A percentile compares a stretch with the other conserved stretches of the same genome.
Evolutionary conservation across 1,139 yeast genomes (phyloP).

Genomic region (Nematodospora anomalae): DNA sequence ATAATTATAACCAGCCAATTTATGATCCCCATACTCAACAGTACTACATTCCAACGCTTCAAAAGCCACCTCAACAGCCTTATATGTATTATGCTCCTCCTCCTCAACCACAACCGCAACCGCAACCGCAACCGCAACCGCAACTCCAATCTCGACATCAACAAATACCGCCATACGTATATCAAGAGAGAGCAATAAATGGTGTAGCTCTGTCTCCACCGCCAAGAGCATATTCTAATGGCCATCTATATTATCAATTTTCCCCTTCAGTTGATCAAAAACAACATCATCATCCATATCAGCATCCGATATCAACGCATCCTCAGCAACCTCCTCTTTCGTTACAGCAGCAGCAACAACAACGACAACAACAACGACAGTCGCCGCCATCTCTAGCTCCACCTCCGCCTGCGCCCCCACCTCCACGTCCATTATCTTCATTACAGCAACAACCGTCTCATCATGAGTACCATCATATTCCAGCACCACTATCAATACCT

Average conservation of each 20-base stretch:
- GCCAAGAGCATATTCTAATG: too few species aligned
- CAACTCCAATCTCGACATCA: slow-evolving; percentile 8
- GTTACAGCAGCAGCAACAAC: slow-evolving; percentile 9
- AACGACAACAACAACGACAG: slow-evolving; percentile 3
- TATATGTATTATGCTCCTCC: slow-evolving; percentile 6
- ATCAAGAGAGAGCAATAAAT: too few species aligned
- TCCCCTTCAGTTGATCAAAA: slow-evolving; percentile 2
- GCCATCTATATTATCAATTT: too few species aligned
- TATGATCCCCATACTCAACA: slow-evolving; percentile 3
- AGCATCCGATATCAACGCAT: neutral
- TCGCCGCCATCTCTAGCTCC: neutral
- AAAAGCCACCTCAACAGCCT: slow-evolving; percentile 14
- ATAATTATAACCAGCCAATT: neutral
- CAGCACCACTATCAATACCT: slow-evolving; percentile 6
- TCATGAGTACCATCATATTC: slow-evolving; percentile 6
- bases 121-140: slow-evolving; percentile 14
- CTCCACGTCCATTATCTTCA: slow-evolving; percentile 6
- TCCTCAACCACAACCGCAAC: slow-evolving; percentile 7
- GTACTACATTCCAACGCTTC: slow-evolving; percentile 1
- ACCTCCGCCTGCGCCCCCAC: slow-evolving; percentile 2
- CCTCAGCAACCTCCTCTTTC: slow-evolving; percentile 13
- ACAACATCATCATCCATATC: slow-evolving; percentile 4
- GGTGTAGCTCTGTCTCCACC: too few species aligned
- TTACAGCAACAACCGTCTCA: slow-evolving; percentile 7
- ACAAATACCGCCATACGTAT: too few species aligned